Evolutionary conservation across 106 monocot species (phyloP), one percentile per base, ranked within the genome.

Genomic region (Dactylorhiza incarnata): DNA sequence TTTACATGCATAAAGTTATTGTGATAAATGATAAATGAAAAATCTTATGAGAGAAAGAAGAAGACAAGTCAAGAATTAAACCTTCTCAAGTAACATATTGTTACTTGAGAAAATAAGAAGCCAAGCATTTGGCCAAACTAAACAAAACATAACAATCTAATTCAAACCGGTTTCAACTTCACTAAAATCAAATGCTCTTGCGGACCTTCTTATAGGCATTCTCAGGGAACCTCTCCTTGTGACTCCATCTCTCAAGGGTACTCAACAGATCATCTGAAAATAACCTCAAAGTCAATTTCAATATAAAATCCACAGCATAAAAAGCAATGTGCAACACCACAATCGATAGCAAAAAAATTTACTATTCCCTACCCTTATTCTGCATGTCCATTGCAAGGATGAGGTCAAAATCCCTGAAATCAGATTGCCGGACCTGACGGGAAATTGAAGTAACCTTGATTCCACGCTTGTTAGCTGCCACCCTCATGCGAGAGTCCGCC

Each of bases 321-420:
- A 63, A 9, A n/a, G 24, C 10, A 63, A 63, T 63, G 3, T 63
- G 63, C 17, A 63, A 24, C 9, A 63, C 22, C 63, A 24, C 24
- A 61, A 6, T n/a, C 1, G 19, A 68, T 51, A 37, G 14, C 51
- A 52, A 70, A n/a, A 19, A 61, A 78, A 17, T 24, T 25, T 22
- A 66, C 45, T 24, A 22, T n/a, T 48, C 2, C 23, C 26, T 47
- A 93, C 95, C 93, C 91, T 75, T 85, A 75, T 97, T 97, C 84
- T 97, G 96, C 85, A 82, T 73, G 81, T 97, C 96, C 96, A 97
- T 97, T 19, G 96, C 89, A 4, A 97, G 82, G 26, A 97, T 93
- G 71, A 97, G 87, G 82, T 97, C 93, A 62, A 97, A 97, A 11
- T 93, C 91, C 71, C 72, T 82, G 81, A 97, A 97, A 82, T 97